A percentile compares a stretch with the other conserved stretches of the same genome.
These are phyloP conservation scores for Amanita fuliginea DNA, from an alignment of 768 basidiomycete species.

Conservation along the genomic window DNA sequence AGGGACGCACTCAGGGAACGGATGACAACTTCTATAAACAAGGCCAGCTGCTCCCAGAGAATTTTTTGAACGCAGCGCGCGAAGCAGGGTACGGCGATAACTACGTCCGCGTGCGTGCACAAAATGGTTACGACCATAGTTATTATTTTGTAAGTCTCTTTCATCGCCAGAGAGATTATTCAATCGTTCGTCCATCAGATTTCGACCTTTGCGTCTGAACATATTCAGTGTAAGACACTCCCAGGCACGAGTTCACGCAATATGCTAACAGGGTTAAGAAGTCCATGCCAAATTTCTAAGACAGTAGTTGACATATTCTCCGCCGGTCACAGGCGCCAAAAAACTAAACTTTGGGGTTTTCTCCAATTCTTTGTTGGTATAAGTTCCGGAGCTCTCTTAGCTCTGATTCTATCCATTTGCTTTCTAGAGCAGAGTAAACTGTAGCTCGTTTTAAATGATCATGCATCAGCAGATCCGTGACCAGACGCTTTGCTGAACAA, in stretches of 20 bases:
- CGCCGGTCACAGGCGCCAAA: neutral
- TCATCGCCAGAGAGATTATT: neutral
- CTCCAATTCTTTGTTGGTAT: conserved; percentile 36
- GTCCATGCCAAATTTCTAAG: conserved; percentile 88
- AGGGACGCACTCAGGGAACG: conserved; percentile 44
- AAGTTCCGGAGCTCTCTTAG: conserved; percentile 46
- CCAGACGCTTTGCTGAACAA: conserved; percentile 43
- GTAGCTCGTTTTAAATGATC: conserved; percentile 51
- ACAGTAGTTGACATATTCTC: conserved; percentile 16
- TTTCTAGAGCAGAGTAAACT: conserved; percentile 46
- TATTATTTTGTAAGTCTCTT: conserved; percentile 67
- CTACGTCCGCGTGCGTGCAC: conserved; percentile 68
- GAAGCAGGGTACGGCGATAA: conserved; percentile 61
- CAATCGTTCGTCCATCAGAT: conserved; percentile 35
- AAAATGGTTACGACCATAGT: conserved; percentile 81
- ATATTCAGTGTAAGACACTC: conserved; percentile 65
- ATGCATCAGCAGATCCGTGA: conserved; percentile 48
- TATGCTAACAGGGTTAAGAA: conserved; percentile 17
- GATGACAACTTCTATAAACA: conserved; percentile 76
- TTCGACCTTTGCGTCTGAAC: conserved; percentile 83
- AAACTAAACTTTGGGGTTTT: neutral
- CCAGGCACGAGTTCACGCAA: conserved; percentile 5
- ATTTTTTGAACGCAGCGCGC: conserved; percentile 72
- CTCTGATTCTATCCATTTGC: conserved; percentile 59
- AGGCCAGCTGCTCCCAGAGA: conserved; percentile 84